Percentiles rank a stretch among this genome's conserved stretches.
phyloP scores from a whole-genome alignment of 495 filamentous ascomycete species.

The Aspergillus nanangensis region DNA sequence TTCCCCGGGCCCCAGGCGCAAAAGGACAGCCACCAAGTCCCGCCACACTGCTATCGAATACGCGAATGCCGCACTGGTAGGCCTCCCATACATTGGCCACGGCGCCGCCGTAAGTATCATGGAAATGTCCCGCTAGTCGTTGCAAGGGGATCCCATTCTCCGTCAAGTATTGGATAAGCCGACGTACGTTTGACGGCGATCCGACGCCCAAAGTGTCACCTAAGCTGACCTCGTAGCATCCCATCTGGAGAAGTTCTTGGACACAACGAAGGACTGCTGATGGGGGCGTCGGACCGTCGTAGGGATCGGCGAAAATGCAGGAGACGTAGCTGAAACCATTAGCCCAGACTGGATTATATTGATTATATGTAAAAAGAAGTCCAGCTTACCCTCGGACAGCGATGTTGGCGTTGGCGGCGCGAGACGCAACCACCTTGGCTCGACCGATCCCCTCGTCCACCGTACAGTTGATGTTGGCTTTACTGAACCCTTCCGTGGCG shows the following conservation, averaged over 20 bases:
- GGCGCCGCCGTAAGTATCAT: slow-evolving; percentile 43
- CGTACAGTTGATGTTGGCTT: slow-evolving; percentile 38
- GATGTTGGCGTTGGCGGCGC: slow-evolving; percentile 16
- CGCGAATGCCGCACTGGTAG: slow-evolving; percentile 33
- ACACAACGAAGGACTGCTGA: slow-evolving; percentile 29
- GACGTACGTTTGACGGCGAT: slow-evolving; percentile 23
- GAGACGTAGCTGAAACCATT: too few species aligned
- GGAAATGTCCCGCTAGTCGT: slow-evolving; percentile 41
- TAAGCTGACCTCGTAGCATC: slow-evolving; percentile 42
- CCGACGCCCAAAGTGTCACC: slow-evolving; percentile 42
- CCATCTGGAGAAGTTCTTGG: slow-evolving; percentile 26
- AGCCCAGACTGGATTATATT: too few species aligned
- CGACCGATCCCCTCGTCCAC: slow-evolving; percentile 28
- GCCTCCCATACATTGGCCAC: slow-evolving; percentile 40
- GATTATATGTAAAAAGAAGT: too few species aligned
- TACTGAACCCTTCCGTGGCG: slow-evolving; percentile 39
- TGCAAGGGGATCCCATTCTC: slow-evolving; percentile 19
- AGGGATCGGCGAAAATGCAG: slow-evolving; percentile 40
- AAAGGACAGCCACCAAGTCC: slow-evolving; percentile 46
- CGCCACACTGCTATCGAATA: slow-evolving; percentile 41
- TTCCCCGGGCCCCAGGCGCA: slow-evolving; percentile 43
- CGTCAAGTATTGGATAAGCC: slow-evolving; percentile 24
- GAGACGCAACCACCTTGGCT: slow-evolving; percentile 18
- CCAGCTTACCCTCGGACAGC: slow-evolving; percentile 39
- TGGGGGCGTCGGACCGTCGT: slow-evolving; percentile 27